phyloP scores from a whole-genome alignment of 73 alveolate species.

The Uronychia setigera region DNA sequence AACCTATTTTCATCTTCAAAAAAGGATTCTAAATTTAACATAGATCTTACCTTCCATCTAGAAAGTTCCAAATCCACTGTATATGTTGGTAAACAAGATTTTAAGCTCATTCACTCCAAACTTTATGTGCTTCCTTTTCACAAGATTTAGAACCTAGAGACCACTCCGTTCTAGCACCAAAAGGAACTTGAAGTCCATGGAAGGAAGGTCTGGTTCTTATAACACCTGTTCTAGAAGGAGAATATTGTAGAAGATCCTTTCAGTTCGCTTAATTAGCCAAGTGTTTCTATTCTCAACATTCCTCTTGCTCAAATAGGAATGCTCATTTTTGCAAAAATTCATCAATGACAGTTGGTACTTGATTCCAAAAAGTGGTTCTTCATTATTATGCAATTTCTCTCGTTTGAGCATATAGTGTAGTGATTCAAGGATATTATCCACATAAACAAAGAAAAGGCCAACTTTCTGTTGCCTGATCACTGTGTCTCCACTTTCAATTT shows the following conservation, averaged over 20 bases:
- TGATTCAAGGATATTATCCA: no score
- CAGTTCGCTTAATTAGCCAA: background rate
- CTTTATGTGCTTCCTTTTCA: background rate
- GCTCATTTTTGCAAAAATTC: background rate
- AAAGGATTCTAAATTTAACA: background rate
- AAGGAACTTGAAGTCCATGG: background rate
- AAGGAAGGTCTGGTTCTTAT: background rate
- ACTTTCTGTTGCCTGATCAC: no score
- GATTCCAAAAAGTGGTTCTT: no score
- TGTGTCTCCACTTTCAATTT: no score
- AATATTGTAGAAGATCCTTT: background rate
- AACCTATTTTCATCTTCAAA: background rate
- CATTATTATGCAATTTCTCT: no score
- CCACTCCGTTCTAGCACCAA: background rate
- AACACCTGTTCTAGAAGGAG: background rate
- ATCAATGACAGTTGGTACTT: no score
- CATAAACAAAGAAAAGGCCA: no score
- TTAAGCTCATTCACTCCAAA: background rate
- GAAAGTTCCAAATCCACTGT: background rate
- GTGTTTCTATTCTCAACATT: background rate
- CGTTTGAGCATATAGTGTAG: no score
- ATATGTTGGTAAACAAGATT: background rate
- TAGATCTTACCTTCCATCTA: background rate
- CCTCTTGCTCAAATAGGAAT: background rate
- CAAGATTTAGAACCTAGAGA: background rate